phyloP scores from a whole-genome alignment of 1,284 basidiomycete species.

The Ganoderma lingzhi region DNA sequence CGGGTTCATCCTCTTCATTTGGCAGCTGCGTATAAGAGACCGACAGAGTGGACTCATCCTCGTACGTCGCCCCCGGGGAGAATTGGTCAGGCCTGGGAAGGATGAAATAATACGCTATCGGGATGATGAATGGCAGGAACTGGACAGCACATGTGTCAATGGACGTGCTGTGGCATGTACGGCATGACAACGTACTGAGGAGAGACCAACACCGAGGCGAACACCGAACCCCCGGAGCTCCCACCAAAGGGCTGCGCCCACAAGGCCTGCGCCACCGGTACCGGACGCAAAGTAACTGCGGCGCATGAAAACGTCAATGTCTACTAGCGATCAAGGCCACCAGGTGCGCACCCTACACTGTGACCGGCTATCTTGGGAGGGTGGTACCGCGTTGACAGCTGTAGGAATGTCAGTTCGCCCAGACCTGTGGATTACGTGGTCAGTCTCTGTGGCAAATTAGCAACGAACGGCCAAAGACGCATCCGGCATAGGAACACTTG shows the following conservation, averaged over 20 bases:
- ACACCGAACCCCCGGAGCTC: constrained; percentile 89
- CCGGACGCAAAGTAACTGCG: constrained; percentile 87
- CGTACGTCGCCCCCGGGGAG: constrained; percentile 40
- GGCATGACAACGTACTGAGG: constrained; percentile 59
- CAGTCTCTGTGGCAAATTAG: no score
- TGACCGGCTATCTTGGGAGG: constrained; percentile 75
- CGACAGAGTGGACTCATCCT: constrained; percentile 46
- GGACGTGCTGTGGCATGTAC: no score
- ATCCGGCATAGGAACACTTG: no score
- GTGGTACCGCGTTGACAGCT: constrained; percentile 87
- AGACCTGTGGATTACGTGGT: constrained; percentile 58
- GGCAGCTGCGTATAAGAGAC: constrained; percentile 65
- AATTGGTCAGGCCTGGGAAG: constrained; percentile 70
- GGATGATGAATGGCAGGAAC: constrained; percentile 83
- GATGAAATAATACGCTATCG: constrained; percentile 77
- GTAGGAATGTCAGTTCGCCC: constrained; percentile 95
- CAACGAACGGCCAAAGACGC: no score
- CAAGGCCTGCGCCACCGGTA: constrained; percentile 93
- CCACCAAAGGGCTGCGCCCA: constrained; percentile 97
- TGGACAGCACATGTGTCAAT: constrained; percentile 40
- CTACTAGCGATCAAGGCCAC: not conserved
- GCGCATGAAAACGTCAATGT: not conserved
- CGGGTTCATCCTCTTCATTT: constrained; percentile 45
- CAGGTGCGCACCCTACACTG: constrained; percentile 65
- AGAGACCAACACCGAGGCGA: constrained; percentile 82